Evolutionary conservation across 176 grass and related monocot genomes (phyloP).

Genomic region (Cenchrus fungigraminus): DNA sequence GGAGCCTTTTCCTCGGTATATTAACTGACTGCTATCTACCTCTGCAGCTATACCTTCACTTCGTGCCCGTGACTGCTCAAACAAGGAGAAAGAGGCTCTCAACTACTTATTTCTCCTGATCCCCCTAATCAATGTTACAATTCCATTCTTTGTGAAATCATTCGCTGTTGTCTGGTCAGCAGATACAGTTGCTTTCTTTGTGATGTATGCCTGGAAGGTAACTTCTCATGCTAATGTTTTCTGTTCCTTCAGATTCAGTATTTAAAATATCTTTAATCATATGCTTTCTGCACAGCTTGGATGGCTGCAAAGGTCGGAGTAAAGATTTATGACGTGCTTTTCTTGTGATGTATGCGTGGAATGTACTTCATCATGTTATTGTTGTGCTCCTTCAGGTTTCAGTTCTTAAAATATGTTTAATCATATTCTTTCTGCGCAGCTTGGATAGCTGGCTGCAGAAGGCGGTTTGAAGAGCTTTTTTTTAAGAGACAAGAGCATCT

Average conservation of each 20-base stretch:
- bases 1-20: not conserved
- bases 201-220: conserved; percentile 99
- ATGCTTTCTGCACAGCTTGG: conserved; percentile 67
- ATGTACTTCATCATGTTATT: conserved; percentile 50
- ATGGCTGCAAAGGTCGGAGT: conserved; percentile 79
- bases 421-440: conserved; percentile 46
- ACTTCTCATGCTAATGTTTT: not conserved
- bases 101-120: conserved; percentile 94
- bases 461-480: too few species aligned
- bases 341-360: conserved; percentile 72
- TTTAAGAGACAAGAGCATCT: not conserved
- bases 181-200: conserved; percentile 84
- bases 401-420: conserved; percentile 18
- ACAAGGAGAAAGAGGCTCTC: conserved; percentile 98
- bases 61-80: conserved; percentile 90
- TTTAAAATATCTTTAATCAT: conserved; percentile 19
- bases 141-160: conserved; percentile 92
- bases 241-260: not conserved
- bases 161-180: conserved; percentile 94
- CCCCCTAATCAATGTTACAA: conserved; percentile 79
- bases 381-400: conserved; percentile 9
- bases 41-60: conserved; percentile 93
- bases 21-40: conserved; percentile 6
- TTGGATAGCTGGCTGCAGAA: conserved; percentile 35
- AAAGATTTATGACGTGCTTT: conserved; percentile 43